phyloP scores from a whole-genome alignment of 176 grass and related monocot genomes.

The Phragmites australis region DNA sequence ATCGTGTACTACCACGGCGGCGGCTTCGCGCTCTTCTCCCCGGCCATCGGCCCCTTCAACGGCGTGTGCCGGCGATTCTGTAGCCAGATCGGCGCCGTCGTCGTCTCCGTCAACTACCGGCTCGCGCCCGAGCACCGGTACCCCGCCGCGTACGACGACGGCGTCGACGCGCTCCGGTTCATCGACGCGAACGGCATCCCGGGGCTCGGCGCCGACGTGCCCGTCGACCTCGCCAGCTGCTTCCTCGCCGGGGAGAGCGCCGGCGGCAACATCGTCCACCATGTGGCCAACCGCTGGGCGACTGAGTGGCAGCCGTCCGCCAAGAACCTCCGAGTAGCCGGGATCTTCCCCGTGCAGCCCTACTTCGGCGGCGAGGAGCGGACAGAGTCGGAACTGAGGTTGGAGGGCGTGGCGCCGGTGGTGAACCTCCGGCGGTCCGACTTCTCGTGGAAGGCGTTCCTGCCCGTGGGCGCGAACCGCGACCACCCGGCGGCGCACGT shows the following conservation, averaged over 20 bases:
- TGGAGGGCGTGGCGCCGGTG: too few species aligned
- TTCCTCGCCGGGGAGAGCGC: conserved; percentile 85
- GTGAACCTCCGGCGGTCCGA: too few species aligned
- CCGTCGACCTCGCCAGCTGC: conserved; percentile 48
- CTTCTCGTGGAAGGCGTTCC: too few species aligned
- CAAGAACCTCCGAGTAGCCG: too few species aligned
- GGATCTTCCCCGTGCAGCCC: too few species aligned
- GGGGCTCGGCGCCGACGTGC: too few species aligned
- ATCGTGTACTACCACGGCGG: conserved; percentile 78
- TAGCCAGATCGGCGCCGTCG: conserved; percentile 25
- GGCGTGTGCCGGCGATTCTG: conserved; percentile 55
- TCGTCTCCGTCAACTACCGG: conserved; percentile 86
- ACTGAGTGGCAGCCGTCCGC: too few species aligned
- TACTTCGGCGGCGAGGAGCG: too few species aligned
- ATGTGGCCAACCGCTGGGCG: background rate
- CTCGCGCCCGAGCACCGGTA: conserved; percentile 67
- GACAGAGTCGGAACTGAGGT: too few species aligned
- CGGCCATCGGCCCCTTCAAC: conserved; percentile 51
- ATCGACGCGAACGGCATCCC: conserved; percentile 45
- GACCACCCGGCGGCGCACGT: too few species aligned
- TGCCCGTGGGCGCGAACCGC: too few species aligned
- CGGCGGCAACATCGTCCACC: conserved; percentile 72
- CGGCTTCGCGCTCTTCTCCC: conserved; percentile 71
- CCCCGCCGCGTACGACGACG: conserved; percentile 81
- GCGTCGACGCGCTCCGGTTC: conserved; percentile 64